Evolutionary conservation across 2,329 filamentous ascomycete genomes (phyloP).

Genomic region (Fusarium miscanthi): DNA sequence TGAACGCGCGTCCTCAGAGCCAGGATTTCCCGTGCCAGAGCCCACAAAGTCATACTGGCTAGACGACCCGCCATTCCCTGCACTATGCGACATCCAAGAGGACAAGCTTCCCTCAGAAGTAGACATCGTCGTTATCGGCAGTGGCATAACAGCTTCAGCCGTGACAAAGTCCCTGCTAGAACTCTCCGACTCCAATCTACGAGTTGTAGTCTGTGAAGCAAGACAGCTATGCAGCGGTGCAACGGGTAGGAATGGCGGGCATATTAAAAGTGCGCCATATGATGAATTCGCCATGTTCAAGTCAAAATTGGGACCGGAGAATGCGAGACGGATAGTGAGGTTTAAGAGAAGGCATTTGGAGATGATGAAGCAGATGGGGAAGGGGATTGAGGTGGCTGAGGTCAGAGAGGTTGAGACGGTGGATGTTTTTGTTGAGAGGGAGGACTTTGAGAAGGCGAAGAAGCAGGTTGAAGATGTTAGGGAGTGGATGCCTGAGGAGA

Average conservation of each 20-base stretch:
- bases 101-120: constrained; percentile 50
- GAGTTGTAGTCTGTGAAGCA: constrained; percentile 62
- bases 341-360: constrained; percentile 59
- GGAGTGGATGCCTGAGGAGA: constrained; percentile 54
- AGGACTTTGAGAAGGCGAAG: constrained; percentile 50
- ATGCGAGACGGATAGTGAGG: constrained; percentile 55
- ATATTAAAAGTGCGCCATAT: constrained; percentile 60
- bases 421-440: constrained; percentile 57
- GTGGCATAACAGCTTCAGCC: constrained; percentile 62
- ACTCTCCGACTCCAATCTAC: constrained; percentile 25
- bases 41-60: constrained; percentile 61
- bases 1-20: constrained; percentile 47
- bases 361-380: constrained; percentile 53
- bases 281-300: constrained; percentile 53
- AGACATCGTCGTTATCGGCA: constrained; percentile 65
- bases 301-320: constrained; percentile 46
- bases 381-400: constrained; percentile 52
- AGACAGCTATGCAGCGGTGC: constrained; percentile 62
- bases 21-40: constrained; percentile 55
- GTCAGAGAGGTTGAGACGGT: constrained; percentile 59
- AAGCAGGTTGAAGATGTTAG: constrained; percentile 49
- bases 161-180: constrained; percentile 46
- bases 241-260: constrained; percentile 65
- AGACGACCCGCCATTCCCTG: constrained; percentile 55
- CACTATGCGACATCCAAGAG: constrained; percentile 50